Base-by-base conservation (phyloP, 768 basidiomycete genomes). In the Suillus paluster region DNA sequence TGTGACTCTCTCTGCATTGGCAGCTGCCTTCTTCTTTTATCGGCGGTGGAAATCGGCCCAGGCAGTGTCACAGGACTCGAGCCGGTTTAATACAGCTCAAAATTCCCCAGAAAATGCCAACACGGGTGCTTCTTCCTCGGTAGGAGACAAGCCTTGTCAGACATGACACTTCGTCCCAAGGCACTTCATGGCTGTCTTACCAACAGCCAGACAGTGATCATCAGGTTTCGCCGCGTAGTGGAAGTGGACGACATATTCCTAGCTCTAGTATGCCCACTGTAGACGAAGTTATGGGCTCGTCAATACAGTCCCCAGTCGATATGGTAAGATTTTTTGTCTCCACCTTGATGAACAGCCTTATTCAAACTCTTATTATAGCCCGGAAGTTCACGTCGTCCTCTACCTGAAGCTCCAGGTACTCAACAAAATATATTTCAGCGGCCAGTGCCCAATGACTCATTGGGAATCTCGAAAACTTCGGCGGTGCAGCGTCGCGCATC, bases 41-140 rank as follows among this genome's bases (percentile, higher is more conserved):
- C 63, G 66, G 36, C 69, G 70, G 9, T 76, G 73, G 73, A 76
- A 63, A 63, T 64, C 66, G 19, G 64, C 64, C 1, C n/a, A 68
- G 33, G 58, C 63, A 25, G 44, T 59, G 23, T 67, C 67, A n/a
- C 50, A 57, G 4, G 62, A 64, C 44, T 46, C 64, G 8, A 65
- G 68, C 45, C 60, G 65, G 45, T 34, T 49, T 39, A 54, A 63
- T 45, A 54, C 63, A 5, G 50, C 62, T n/a, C 64, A 61, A 36
- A 66, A 34, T 19, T 38, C 17, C 7, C 58, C 60, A 4, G 59
- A 17, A 12, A 27, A 42, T 0, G 10, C 44, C 11, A 15, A 67
- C 1, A 59, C 59, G 9, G 72, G 66, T 19, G n/a, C 66, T 41
- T 69, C 70, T 41, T 66, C 74, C 6, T 67, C 69, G 0, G 23